Evolutionary conservation across 352 stramenopile genomes (phyloP), one percentile per base, ranked within the genome.

Genomic region (Globisporangium sylvaticum): DNA sequence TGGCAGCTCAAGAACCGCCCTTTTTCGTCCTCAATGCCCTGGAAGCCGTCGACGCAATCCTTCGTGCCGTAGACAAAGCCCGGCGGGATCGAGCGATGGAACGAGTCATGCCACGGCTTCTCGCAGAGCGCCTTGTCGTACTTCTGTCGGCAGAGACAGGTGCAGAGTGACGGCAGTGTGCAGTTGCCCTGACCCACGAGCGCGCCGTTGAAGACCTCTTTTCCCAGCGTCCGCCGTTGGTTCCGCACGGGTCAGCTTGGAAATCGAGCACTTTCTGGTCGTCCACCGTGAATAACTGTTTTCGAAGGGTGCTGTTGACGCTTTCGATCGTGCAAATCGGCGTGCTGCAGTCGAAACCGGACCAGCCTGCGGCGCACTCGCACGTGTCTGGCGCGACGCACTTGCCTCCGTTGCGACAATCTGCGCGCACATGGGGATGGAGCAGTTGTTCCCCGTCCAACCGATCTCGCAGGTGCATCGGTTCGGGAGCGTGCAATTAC

Each of bases 221-320:
- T 85, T 53, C 88, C 78, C 80, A 87, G 58, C 90, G 80, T 68
- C 87, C 78, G 54, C 89, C 90, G 42, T 78, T 73, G 64, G 90
- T 86, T 53, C 87, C 88, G 74, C 97, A 99, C 18, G 97, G 97
- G 76, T 99, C 96, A 7, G 74, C 86, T 68, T 98, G 94, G 67
- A 99, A 99, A 14, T 68, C 67, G 37, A 84, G 68, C 1, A 99
- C 84, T 68, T 98, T 98, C 29, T 79, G 68, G 60, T 97, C 85
- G 69, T 99, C 96, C 14, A 96, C 90, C 1, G 97, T 99, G 73
- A 98, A 94, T 39, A 99, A 81, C 65, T 98, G 83, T 9, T 69
- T 70, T 6, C 89, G 81, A 42, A 96, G 83, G 2, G 94, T 75
- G 10, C 64, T 65, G 9, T 77, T 87, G 31, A 88, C 62, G 20